These are phyloP conservation scores for Coprinellus aureogranulatus DNA, from an alignment of 768 basidiomycete species.

Conservation along the genomic window DNA sequence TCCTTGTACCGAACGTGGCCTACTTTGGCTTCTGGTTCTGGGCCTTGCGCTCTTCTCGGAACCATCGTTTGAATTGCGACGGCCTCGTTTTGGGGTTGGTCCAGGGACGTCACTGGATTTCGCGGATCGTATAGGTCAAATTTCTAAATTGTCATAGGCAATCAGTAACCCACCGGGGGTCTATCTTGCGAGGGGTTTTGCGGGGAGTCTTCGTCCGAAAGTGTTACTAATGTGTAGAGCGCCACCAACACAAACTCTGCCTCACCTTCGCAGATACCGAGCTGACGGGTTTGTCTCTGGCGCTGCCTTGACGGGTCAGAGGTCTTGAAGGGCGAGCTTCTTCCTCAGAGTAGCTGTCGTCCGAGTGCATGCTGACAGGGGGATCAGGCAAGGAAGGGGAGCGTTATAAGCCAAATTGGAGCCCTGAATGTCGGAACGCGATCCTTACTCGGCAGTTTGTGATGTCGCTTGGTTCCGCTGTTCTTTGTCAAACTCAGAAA, in stretches of 20 bases:
- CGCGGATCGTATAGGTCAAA: no score
- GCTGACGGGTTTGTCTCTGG: not conserved
- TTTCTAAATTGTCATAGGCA: not conserved
- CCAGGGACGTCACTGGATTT: not conserved
- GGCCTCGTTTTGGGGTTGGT: not conserved
- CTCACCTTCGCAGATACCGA: not conserved
- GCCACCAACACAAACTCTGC: not conserved
- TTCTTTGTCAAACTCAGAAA: not conserved
- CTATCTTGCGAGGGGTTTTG: not conserved
- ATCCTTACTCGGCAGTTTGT: not conserved
- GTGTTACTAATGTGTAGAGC: not conserved
- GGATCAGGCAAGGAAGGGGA: no score
- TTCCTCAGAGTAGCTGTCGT: no score
- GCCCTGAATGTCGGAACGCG: no score
- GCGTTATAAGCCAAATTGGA: no score
- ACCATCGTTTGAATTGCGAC: conserved; percentile 2
- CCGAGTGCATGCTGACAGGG: no score
- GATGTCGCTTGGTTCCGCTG: not conserved
- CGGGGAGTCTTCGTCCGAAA: not conserved
- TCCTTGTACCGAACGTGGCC: not conserved
- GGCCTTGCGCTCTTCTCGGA: conserved; percentile 2
- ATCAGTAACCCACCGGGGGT: not conserved
- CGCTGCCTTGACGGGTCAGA: no score
- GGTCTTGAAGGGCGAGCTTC: no score
- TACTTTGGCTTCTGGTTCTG: not conserved